Percentiles rank a stretch among this genome's conserved stretches.
These are phyloP conservation scores for Termitomyces sp. DNA, from an alignment of 768 basidiomycete species.

Conservation along the genomic window DNA sequence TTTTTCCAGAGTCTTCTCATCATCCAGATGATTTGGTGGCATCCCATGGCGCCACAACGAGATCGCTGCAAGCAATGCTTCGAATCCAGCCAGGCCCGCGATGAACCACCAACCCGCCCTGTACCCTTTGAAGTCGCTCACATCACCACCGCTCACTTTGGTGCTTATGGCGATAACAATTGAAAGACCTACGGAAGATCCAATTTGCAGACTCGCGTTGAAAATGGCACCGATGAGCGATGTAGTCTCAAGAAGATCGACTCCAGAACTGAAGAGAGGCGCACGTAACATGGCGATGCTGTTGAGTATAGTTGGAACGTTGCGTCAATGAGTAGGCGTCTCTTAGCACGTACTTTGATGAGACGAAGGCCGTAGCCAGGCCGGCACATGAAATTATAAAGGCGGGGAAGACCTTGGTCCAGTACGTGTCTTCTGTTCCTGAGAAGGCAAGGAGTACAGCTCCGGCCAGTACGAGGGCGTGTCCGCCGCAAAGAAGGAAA, in stretches of 20 bases:
- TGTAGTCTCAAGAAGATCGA: conserved; percentile 23
- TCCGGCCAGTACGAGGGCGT: conserved; percentile 31
- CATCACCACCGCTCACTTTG: conserved; percentile 27
- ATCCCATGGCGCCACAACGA: not conserved
- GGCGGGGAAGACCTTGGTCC: conserved; percentile 41
- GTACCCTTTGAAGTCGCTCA: conserved; percentile 10
- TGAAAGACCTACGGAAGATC: conserved; percentile 44
- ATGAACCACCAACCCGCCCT: conserved; percentile 18
- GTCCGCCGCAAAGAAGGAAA: conserved; percentile 39
- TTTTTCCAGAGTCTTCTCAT: not conserved
- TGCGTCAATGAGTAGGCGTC: not conserved
- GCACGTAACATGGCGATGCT: conserved; percentile 50
- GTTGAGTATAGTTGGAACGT: not conserved
- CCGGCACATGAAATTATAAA: conserved; percentile 41
- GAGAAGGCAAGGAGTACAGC: conserved; percentile 38
- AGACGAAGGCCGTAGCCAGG: conserved; percentile 38
- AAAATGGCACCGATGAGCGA: conserved; percentile 48
- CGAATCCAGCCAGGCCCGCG: conserved; percentile 15
- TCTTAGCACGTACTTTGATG: conserved; percentile 37
- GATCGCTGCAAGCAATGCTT: conserved; percentile 12
- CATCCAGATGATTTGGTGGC: not conserved
- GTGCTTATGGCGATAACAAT: conserved; percentile 26
- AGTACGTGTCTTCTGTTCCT: conserved; percentile 36
- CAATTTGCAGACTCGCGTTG: conserved; percentile 50
- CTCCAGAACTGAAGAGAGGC: conserved; percentile 39